phyloP scores from a whole-genome alignment of 768 basidiomycete species.

The Postia placenta region DNA sequence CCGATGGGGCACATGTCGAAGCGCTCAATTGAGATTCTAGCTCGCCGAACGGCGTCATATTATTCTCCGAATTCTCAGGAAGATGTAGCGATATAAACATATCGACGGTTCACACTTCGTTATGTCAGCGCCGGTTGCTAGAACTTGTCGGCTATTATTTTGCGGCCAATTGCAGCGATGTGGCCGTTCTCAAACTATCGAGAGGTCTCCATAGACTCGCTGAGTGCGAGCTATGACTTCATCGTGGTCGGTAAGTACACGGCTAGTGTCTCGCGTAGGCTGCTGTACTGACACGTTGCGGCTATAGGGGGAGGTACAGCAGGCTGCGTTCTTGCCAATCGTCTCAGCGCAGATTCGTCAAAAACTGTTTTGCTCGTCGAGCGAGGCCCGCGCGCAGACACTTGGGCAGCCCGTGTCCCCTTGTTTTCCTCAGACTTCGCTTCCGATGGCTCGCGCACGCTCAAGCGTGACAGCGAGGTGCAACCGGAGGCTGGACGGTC shows the following conservation, averaged over 20 bases:
- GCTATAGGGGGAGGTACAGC: slow-evolving; percentile 31
- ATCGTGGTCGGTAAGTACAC: slow-evolving; percentile 1
- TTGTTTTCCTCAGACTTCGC: slow-evolving; percentile 25
- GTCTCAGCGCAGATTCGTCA: slow-evolving; percentile 28
- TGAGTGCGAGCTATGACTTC: slow-evolving; percentile 19
- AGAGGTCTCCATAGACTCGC: slow-evolving; percentile 5
- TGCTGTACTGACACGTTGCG: too few relatives aligned
- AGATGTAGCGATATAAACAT: too few relatives aligned
- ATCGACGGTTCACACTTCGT: too few relatives aligned
- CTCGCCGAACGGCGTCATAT: too few relatives aligned
- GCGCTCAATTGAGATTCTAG: too few relatives aligned
- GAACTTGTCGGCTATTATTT: too few relatives aligned
- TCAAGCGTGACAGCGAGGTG: slow-evolving; percentile 8
- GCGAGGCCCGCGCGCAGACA: slow-evolving; percentile 20
- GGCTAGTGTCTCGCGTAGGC: neutral
- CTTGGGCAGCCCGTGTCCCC: slow-evolving; percentile 24
- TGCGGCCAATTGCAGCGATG: slow-evolving; percentile 11
- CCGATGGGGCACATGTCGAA: too few relatives aligned
- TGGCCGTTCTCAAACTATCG: slow-evolving; percentile 17
- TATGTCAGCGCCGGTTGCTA: too few relatives aligned
- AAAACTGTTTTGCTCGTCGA: slow-evolving; percentile 26
- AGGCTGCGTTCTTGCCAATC: slow-evolving; percentile 31
- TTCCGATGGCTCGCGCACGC: slow-evolving; percentile 18
- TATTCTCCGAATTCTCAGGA: too few relatives aligned
- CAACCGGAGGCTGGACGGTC: slow-evolving; percentile 6